Conservation (phyloP, 768 basidiomycete genomes). For the Amanita jacksonii region DNA sequence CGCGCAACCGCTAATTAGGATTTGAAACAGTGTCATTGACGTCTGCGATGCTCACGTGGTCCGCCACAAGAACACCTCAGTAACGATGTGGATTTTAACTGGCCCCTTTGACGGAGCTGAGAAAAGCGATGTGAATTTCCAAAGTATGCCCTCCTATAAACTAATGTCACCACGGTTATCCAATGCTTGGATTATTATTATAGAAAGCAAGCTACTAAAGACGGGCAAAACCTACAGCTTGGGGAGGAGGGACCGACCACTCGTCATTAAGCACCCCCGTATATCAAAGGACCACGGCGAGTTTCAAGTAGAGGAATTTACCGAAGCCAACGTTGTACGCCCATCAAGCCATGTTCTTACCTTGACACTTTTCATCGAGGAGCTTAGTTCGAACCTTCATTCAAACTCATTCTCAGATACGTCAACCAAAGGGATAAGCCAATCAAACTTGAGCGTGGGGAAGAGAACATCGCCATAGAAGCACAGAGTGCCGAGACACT, state of each 20-base stretch:
- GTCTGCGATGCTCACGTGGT: too few species aligned
- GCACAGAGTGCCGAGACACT: slow-evolving; percentile 31
- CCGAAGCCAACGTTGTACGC: slow-evolving; percentile 46
- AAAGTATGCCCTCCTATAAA: slow-evolving; percentile 24
- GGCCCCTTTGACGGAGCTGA: slow-evolving; percentile 44
- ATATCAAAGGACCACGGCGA: slow-evolving; percentile 55
- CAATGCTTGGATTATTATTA: too few species aligned
- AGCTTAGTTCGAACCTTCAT: slow-evolving; percentile 40
- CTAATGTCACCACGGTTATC: background rate
- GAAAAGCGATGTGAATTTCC: slow-evolving; percentile 23
- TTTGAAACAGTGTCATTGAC: too few species aligned
- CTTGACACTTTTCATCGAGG: slow-evolving; percentile 6
- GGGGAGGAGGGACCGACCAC: slow-evolving; percentile 45
- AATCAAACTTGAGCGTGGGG: slow-evolving; percentile 32
- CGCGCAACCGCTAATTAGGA: too few species aligned
- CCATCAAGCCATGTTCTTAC: background rate
- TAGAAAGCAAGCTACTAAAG: slow-evolving; percentile 50
- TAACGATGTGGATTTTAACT: slow-evolving; percentile 42
- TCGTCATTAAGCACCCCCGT: slow-evolving; percentile 50
- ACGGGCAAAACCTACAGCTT: slow-evolving; percentile 42
- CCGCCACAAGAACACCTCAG: too few species aligned
- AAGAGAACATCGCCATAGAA: slow-evolving; percentile 23
- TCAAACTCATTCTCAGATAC: slow-evolving; percentile 39
- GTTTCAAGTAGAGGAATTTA: slow-evolving; percentile 45
- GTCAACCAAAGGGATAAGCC: slow-evolving; percentile 37